These are phyloP conservation scores for Euphorbia pulcherrima DNA, from an alignment of 345 rosid genomes.

Conservation along the genomic window DNA sequence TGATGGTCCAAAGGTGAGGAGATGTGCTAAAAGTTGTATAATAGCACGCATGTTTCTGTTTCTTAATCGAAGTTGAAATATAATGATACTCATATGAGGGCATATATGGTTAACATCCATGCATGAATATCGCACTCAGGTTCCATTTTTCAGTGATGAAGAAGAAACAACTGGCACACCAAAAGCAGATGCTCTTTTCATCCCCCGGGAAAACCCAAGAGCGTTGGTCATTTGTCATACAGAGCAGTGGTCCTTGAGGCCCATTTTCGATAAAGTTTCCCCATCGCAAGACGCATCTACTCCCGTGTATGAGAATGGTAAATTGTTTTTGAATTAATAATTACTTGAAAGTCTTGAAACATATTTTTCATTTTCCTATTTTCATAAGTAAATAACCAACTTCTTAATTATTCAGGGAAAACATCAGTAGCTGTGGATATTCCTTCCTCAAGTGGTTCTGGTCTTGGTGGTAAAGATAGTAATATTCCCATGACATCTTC, in stretches of 20 bases:
- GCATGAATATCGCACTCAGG: conserved; percentile 39
- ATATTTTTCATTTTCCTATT: not conserved
- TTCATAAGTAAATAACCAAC: not conserved
- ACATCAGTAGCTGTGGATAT: conserved; percentile 23
- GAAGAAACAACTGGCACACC: conserved; percentile 79
- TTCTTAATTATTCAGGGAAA: conserved; percentile 34
- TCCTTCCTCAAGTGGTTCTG: conserved; percentile 29
- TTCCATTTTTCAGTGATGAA: conserved; percentile 80
- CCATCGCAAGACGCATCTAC: conserved; percentile 39
- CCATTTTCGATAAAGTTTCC: conserved; percentile 44
- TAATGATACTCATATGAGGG: not conserved
- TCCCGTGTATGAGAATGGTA: conserved; percentile 52
- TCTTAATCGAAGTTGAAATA: not conserved
- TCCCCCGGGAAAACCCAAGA: conserved; percentile 95
- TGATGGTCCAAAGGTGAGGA: conserved; percentile 62
- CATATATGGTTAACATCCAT: not conserved
- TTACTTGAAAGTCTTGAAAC: not conserved
- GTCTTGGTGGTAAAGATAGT: conserved; percentile 39
- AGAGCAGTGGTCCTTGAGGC: conserved; percentile 51
- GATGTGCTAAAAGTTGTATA: not conserved
- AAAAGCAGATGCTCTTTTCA: conserved; percentile 76
- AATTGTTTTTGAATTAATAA: conserved; percentile 5
- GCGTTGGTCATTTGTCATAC: conserved; percentile 65
- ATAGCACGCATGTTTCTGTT: not conserved
- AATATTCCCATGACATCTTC: conserved; percentile 19